phyloP scores from a whole-genome alignment of 495 filamentous ascomycete genomes.

The Hypoxylon crocopeplum region DNA sequence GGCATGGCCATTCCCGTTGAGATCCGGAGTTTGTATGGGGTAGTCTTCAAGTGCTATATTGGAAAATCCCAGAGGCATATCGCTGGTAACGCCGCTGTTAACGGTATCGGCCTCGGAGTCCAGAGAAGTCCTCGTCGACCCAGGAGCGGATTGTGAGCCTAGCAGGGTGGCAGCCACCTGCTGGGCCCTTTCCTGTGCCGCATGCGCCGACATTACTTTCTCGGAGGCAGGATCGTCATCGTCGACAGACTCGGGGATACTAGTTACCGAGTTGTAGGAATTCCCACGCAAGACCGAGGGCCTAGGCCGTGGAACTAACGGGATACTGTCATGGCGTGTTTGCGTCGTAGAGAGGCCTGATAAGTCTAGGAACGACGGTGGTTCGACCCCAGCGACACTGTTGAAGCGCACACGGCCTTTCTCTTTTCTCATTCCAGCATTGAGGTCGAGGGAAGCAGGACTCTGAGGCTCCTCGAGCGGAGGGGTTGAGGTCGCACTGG shows the following conservation, averaged over 20 bases:
- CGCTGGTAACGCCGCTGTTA: constrained; percentile 6
- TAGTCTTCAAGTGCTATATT: constrained; percentile 24
- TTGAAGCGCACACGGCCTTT: constrained; percentile 44
- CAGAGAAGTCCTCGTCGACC: constrained; percentile 45
- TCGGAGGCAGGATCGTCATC: constrained; percentile 35
- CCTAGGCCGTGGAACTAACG: constrained; percentile 32
- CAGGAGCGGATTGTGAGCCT: constrained; percentile 46
- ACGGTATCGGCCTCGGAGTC: constrained; percentile 41
- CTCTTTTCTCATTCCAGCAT: constrained; percentile 32
- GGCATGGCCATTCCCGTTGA: constrained; percentile 31
- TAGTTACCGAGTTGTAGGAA: constrained; percentile 39
- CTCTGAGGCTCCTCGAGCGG: constrained; percentile 31
- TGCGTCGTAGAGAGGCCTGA: constrained; percentile 19
- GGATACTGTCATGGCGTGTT: constrained; percentile 9
- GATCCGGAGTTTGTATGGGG: constrained; percentile 16
- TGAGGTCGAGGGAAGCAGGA: constrained; percentile 22
- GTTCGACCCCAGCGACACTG: constrained; percentile 35
- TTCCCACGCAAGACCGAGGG: constrained; percentile 47
- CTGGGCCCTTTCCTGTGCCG: constrained; percentile 48
- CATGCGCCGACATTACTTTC: constrained; percentile 46
- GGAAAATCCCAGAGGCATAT: constrained; percentile 32
- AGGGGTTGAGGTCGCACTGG: constrained; percentile 34
- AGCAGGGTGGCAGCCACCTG: constrained; percentile 42
- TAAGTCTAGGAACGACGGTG: constrained; percentile 25
- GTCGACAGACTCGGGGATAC: constrained; percentile 38